Percentiles rank a stretch among this genome's conserved stretches.
phyloP scores from a whole-genome alignment of 2,329 filamentous ascomycete genomes.

The Myotisia sp. region DNA sequence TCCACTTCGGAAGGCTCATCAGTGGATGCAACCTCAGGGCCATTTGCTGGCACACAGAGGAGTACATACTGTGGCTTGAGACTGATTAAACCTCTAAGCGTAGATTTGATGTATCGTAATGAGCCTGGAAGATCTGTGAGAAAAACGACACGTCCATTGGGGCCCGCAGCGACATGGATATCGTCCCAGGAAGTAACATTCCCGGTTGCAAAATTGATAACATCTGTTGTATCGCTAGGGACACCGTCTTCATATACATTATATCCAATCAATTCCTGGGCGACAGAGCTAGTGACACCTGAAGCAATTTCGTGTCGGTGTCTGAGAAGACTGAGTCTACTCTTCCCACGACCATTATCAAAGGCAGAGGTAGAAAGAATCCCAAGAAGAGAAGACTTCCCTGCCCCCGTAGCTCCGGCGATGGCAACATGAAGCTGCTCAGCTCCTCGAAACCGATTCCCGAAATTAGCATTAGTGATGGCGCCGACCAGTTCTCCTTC shows the following conservation, averaged over 20 bases:
- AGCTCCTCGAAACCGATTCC: slow-evolving; percentile 14
- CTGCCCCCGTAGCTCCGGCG: slow-evolving; percentile 76
- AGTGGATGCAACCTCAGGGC: slow-evolving; percentile 35
- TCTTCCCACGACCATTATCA: slow-evolving; percentile 86
- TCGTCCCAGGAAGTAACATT: slow-evolving; percentile 90
- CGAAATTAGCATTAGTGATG: slow-evolving; percentile 6
- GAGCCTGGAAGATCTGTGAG: slow-evolving; percentile 87
- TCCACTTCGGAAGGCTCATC: slow-evolving; percentile 43
- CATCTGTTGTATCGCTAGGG: slow-evolving; percentile 31
- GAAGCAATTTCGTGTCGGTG: slow-evolving; percentile 88
- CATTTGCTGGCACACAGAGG: slow-evolving; percentile 73
- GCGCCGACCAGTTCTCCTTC: neutral
- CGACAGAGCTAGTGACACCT: slow-evolving; percentile 84
- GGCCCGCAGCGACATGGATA: slow-evolving; percentile 65
- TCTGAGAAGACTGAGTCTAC: slow-evolving; percentile 72
- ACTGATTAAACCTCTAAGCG: slow-evolving; percentile 75
- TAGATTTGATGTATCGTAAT: slow-evolving; percentile 76
- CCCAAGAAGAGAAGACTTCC: slow-evolving; percentile 82
- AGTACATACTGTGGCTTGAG: slow-evolving; percentile 94
- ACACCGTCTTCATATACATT: slow-evolving; percentile 11
- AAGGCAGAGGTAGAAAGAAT: slow-evolving; percentile 75
- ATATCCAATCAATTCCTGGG: slow-evolving; percentile 87
- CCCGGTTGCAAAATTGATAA: slow-evolving; percentile 68
- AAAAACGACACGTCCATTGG: slow-evolving; percentile 67
- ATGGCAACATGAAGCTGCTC: slow-evolving; percentile 60